Evolutionary conservation across 2,329 filamentous ascomycete genomes (phyloP), one percentile per base, ranked within the genome.

Genomic region (Cordyceps sp.): DNA sequence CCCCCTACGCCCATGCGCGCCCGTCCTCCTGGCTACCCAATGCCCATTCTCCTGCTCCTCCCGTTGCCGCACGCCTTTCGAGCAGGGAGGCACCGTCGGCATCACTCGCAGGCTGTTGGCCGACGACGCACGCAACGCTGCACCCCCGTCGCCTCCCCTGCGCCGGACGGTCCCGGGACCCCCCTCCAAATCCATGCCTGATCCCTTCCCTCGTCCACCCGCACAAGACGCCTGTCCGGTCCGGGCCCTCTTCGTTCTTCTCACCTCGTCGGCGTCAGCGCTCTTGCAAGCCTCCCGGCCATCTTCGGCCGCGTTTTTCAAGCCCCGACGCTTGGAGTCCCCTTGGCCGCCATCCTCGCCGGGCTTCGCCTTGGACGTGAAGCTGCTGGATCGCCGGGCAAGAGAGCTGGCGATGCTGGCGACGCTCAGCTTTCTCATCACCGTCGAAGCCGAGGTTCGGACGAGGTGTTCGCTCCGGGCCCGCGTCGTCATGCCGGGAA

Each of bases 351-450:
- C 3, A 12, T 29, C 32, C 9, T 37, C 32, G 26, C 6, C 10
- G 12, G 32, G 13, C 14, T 34, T 34, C 2, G 22, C 16, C 25
- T 34, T 44, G 20, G 44, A 46, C 20, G 46, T 40, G 18, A 64
- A 43, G 40, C 76, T 81, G 25, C 62, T 64, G 1, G 80, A 79
- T 35, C 78, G 72, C 42, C 77, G 80, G 24, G 72, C 69, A 47
- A 92, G 86, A 30, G 78, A 78, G 41, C 70, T 78, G 12, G 80
- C 69, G 40, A 90, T 78, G 50, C 77, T 85, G 30, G 78, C 77
- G 45, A 83, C 77, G 53, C 82, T 93, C 39, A 94, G 66, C 49
- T 86, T 92, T 32, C 85, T 71, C 59, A 93, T 93, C 47, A 93
- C 72, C 1, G 81, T 81, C 23, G 82, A 84, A 10, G 85, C 81